Conservation (phyloP, 2,329 filamentous ascomycete genomes). For the Aspergillus floridensis region DNA sequence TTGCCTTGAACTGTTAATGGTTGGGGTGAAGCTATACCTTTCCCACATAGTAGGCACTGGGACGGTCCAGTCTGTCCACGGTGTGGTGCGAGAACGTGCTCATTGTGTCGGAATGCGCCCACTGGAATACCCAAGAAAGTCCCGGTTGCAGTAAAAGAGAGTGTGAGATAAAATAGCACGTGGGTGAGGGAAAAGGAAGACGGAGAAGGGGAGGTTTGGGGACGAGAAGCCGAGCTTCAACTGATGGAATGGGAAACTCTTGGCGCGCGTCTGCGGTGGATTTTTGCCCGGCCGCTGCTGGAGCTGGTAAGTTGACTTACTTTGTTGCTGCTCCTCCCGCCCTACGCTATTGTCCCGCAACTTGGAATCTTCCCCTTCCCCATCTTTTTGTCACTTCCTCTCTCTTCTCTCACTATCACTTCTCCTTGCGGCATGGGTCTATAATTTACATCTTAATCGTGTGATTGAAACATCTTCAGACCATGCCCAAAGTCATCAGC, state of each 20-base stretch:
- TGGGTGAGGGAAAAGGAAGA: neutral
- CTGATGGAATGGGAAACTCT: conserved; percentile 11
- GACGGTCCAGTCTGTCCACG: conserved; percentile 87
- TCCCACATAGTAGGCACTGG: conserved; percentile 87
- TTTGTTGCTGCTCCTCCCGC: neutral
- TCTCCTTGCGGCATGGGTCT: neutral
- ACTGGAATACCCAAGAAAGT: neutral
- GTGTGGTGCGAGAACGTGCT: conserved; percentile 50
- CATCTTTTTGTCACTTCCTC: neutral
- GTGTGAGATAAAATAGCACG: neutral
- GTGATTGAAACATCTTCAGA: conserved; percentile 11
- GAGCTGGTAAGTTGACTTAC: conserved; percentile 10
- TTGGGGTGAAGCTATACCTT: conserved; percentile 55
- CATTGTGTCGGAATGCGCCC: conserved; percentile 22
- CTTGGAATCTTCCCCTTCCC: neutral
- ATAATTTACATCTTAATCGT: neutral
- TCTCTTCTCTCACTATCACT: neutral
- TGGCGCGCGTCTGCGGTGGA: neutral
- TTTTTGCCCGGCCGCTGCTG: conserved; percentile 16
- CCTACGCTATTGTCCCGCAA: conserved; percentile 16
- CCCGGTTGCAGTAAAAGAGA: neutral
- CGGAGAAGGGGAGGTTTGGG: conserved; percentile 2
- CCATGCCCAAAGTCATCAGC: conserved; percentile 81
- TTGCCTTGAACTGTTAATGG: neutral
- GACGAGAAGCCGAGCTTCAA: conserved; percentile 8